These are phyloP conservation scores for Mycosphaerella sp. DNA, from an alignment of 2,329 filamentous ascomycete species.

Conservation along the genomic window DNA sequence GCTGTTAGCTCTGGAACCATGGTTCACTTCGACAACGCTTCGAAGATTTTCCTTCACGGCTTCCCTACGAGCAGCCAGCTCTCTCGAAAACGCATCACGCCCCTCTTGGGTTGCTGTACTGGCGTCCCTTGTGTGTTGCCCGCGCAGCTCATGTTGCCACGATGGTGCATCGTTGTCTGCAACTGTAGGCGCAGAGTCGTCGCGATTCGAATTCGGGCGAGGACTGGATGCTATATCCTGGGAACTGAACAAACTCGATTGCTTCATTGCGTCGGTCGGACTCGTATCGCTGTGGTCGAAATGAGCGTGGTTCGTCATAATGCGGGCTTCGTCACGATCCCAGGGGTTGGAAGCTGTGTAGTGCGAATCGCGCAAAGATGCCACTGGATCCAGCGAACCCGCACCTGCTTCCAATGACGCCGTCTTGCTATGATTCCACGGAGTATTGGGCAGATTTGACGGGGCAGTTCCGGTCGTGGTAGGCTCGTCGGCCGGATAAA, in stretches of 20 bases:
- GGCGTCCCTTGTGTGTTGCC: slow-evolving; percentile 43
- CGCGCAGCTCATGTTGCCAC: slow-evolving; percentile 47
- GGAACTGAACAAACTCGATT: slow-evolving; percentile 18
- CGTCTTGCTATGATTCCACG: slow-evolving; percentile 19
- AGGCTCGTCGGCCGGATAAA: slow-evolving; percentile 52
- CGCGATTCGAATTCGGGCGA: background rate
- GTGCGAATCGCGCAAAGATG: slow-evolving; percentile 38
- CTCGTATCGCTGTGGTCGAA: slow-evolving; percentile 21
- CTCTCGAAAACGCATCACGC: slow-evolving; percentile 64
- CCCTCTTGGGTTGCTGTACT: slow-evolving; percentile 51
- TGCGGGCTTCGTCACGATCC: slow-evolving; percentile 49
- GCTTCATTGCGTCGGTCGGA: slow-evolving; percentile 19
- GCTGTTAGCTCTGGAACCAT: slow-evolving; percentile 31
- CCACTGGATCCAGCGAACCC: slow-evolving; percentile 5
- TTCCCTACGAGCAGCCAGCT: slow-evolving; percentile 63
- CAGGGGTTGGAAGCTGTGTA: slow-evolving; percentile 51
- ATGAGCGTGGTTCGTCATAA: slow-evolving; percentile 26
- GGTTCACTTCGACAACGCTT: slow-evolving; percentile 57
- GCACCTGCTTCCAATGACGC: slow-evolving; percentile 13
- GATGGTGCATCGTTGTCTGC: slow-evolving; percentile 26
- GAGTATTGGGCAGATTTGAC: slow-evolving; percentile 18
- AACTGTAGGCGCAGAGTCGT: slow-evolving; percentile 11
- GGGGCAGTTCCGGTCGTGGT: slow-evolving; percentile 33
- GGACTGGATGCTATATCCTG: slow-evolving; percentile 9
- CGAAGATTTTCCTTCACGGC: slow-evolving; percentile 68